A percentile compares a stretch with the other conserved stretches of the same genome.
phyloP scores from a whole-genome alignment of 768 basidiomycete species.

The Lactifluus pinguis region DNA sequence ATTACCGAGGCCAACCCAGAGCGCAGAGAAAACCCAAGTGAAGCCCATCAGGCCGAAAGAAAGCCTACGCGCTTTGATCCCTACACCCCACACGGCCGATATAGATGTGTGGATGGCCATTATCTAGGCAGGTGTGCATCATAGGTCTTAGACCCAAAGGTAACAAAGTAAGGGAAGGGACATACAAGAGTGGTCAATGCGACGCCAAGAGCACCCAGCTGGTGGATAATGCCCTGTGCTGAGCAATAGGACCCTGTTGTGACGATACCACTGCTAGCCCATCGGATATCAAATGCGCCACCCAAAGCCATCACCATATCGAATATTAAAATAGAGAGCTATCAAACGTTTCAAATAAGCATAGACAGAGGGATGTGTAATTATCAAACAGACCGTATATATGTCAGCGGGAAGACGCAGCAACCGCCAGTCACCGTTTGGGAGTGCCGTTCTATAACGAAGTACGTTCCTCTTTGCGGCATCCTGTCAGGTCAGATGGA shows the following conservation, averaged over 20 bases:
- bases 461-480: constrained; percentile 9
- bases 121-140: neutral
- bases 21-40: neutral
- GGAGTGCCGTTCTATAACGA: neutral
- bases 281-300: constrained; percentile 30
- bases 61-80: constrained; percentile 20
- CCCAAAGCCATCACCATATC: constrained; percentile 34
- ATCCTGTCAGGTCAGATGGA: neutral
- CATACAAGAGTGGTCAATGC: constrained; percentile 35
- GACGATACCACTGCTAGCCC: constrained; percentile 25
- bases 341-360: constrained; percentile 13
- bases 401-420: constrained; percentile 33
- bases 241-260: constrained; percentile 28
- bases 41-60: constrained; percentile 15
- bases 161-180: neutral
- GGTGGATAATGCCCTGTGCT: constrained; percentile 32
- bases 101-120: constrained; percentile 34
- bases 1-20: neutral
- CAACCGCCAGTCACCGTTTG: constrained; percentile 15
- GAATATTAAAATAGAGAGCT: constrained; percentile 24
- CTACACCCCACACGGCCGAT: constrained; percentile 29
- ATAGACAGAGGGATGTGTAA: neutral
- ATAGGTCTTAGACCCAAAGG: neutral
- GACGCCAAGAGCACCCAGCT: constrained; percentile 34
- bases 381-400: constrained; percentile 28